These are phyloP conservation scores for Fusarium virguliforme DNA, from an alignment of 2,329 filamentous ascomycete genomes.

Conservation along the genomic window DNA sequence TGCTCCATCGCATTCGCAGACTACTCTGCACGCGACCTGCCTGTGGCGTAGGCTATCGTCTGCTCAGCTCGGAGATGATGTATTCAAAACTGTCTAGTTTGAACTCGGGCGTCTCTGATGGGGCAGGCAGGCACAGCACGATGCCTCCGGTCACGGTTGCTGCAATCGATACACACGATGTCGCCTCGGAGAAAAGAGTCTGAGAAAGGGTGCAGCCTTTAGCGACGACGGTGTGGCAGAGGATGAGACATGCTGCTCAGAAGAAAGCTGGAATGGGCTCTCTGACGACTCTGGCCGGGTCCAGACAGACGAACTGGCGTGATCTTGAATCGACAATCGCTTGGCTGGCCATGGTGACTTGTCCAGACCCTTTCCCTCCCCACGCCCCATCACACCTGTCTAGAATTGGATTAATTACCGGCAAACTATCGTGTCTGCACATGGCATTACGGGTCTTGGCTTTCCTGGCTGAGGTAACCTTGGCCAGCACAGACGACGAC, in stretches of 20 bases:
- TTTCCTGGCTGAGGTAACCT: background rate
- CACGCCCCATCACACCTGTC: conserved; percentile 26
- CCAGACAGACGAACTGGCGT: conserved; percentile 33
- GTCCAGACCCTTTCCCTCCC: conserved; percentile 20
- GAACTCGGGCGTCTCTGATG: conserved; percentile 1
- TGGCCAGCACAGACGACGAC: background rate
- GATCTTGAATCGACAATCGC: conserved; percentile 28
- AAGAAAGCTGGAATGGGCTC: conserved; percentile 23
- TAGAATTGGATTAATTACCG: conserved; percentile 35
- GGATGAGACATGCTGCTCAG: conserved; percentile 32
- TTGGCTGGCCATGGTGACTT: conserved; percentile 22
- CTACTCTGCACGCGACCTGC: conserved; percentile 26
- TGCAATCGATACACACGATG: background rate
- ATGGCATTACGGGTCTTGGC: conserved; percentile 15
- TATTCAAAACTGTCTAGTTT: background rate
- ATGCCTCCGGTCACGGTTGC: background rate
- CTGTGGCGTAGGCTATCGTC: conserved; percentile 19
- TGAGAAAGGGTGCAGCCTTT: conserved; percentile 10
- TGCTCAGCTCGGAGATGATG: conserved; percentile 7
- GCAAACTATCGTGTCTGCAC: conserved; percentile 16
- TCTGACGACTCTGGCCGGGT: conserved; percentile 22
- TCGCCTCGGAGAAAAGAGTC: conserved; percentile 10
- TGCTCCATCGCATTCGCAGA: conserved; percentile 24
- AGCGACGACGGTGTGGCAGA: conserved; percentile 13
- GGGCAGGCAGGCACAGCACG: background rate